Percentiles rank a stretch among this genome's conserved stretches.
Conservation (phyloP, 768 basidiomycete genomes). For the Tulasnella sp. region DNA sequence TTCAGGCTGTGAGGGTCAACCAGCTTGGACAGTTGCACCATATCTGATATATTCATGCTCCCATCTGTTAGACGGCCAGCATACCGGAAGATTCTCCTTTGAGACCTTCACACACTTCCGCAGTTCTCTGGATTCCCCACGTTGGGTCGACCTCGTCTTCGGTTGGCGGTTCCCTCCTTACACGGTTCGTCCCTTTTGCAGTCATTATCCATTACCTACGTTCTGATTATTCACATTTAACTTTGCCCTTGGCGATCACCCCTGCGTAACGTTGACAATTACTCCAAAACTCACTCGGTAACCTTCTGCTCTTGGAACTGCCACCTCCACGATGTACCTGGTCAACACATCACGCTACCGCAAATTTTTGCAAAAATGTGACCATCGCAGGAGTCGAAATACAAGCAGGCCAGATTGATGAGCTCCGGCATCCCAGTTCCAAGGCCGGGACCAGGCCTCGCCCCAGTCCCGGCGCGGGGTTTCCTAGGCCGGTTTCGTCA, state of each 20-base stretch:
- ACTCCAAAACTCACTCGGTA: too few relatives aligned
- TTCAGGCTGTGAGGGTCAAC: slow-evolving; percentile 48
- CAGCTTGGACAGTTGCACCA: neutral
- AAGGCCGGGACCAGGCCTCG: too few relatives aligned
- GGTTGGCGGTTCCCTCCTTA: slow-evolving; percentile 31
- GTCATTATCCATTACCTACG: neutral
- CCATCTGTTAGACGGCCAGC: slow-evolving; percentile 34
- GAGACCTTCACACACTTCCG: slow-evolving; percentile 69
- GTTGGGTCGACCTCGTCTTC: slow-evolving; percentile 30
- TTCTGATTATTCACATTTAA: neutral
- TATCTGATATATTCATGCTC: neutral
- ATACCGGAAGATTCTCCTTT: slow-evolving; percentile 63
- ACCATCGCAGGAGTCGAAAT: too few relatives aligned
- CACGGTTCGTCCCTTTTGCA: slow-evolving; percentile 19
- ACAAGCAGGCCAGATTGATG: too few relatives aligned
- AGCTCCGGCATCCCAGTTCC: too few relatives aligned
- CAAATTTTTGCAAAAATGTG: too few relatives aligned
- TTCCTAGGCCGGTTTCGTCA: too few relatives aligned
- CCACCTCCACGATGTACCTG: too few relatives aligned
- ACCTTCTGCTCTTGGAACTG: too few relatives aligned
- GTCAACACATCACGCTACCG: too few relatives aligned
- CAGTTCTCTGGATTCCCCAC: slow-evolving; percentile 36
- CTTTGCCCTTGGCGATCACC: neutral
- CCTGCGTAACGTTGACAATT: too few relatives aligned
- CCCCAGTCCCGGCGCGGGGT: too few relatives aligned